Evolutionary conservation across 2,329 filamentous ascomycete species (phyloP), one percentile per base, ranked within the genome.

Genomic region (Botrytis cinerea): DNA sequence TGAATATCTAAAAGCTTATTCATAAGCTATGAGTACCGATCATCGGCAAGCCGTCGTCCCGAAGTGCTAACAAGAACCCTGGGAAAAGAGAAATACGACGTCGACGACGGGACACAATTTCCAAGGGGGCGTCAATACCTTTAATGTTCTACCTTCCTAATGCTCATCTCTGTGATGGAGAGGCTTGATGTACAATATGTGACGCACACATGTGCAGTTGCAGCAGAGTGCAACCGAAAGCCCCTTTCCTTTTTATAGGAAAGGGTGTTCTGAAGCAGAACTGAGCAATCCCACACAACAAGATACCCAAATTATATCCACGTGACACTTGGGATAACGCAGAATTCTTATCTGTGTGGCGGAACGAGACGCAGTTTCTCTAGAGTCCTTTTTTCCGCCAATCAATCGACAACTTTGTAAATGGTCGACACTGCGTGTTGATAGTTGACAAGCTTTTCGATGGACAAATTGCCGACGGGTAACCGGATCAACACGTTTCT

Each of bases 31-130:
- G 61, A n/a, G 46, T 32, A 64, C 61, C 40, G 61, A 64, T 40
- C 61, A 64, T 45, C 61, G 40, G 61, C 61, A 64, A 64, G 40
- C 61, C 40, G 40, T 45, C 40, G 46, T 64, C 40, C 61, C 61
- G 40, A 64, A 40, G 25, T 62, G 12, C 5, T 46, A 22, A 64
- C n/a, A 64, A 46, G 61, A 28, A 28, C 40, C 61, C 43, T 64
- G 38, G 10, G 45, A n/a, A 32, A 22, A 45, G 4, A 63, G 16
- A 18, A 14, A 57, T 63, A n/a, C 66, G 40, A 43, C 40, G n/a
- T 43, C 9, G 40, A n/a, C n/a, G n/a, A 28, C n/a, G 16, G 40
- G 25, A 28, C n/a, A 45, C 2, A 28, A 45, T 46, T 28, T 22
- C n/a, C 61, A 22, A 46, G 18, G 9, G n/a, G 40, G n/a, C 43